Evolutionary conservation across 257 asterid species (phyloP).

Genomic region (Solanum raphanifolium): DNA sequence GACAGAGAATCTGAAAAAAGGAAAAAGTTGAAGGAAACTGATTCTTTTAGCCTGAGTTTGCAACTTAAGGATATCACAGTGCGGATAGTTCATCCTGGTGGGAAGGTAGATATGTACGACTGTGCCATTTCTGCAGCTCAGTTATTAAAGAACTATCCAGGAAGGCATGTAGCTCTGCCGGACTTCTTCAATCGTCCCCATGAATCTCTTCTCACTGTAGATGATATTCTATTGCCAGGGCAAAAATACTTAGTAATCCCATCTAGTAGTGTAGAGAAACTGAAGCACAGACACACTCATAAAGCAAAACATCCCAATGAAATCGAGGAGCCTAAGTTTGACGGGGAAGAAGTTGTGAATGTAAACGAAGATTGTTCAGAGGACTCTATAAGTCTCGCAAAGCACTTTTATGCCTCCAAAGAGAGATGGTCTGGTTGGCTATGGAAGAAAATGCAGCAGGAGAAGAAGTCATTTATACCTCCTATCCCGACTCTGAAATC

Average conservation of each 20-base stretch:
- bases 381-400: conserved; percentile 38
- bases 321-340: conserved; percentile 20
- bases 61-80: conserved; percentile 28
- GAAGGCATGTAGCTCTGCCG: conserved; percentile 46
- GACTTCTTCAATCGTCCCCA: conserved; percentile 43
- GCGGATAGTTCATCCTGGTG: conserved; percentile 52
- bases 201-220: conserved; percentile 39
- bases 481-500: conserved; percentile 47
- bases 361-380: conserved; percentile 20
- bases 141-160: conserved; percentile 50
- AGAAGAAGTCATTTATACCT: conserved; percentile 45
- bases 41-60: conserved; percentile 18
- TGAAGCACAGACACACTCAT: conserved; percentile 32
- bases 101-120: conserved; percentile 42
- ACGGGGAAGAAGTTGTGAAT: conserved; percentile 20
- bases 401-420: conserved; percentile 28
- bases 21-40: conserved; percentile 5
- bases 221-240: conserved; percentile 47
- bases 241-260: conserved; percentile 46
- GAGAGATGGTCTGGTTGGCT: conserved; percentile 20
- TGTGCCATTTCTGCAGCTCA: conserved; percentile 40
- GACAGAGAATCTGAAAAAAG: background rate
- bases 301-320: background rate
- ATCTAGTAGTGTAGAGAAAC: conserved; percentile 27
- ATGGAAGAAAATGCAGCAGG: conserved; percentile 11